Evolutionary conservation across 2,329 filamentous ascomycete genomes (phyloP).

Genomic region (Curvularia verruculosa): DNA sequence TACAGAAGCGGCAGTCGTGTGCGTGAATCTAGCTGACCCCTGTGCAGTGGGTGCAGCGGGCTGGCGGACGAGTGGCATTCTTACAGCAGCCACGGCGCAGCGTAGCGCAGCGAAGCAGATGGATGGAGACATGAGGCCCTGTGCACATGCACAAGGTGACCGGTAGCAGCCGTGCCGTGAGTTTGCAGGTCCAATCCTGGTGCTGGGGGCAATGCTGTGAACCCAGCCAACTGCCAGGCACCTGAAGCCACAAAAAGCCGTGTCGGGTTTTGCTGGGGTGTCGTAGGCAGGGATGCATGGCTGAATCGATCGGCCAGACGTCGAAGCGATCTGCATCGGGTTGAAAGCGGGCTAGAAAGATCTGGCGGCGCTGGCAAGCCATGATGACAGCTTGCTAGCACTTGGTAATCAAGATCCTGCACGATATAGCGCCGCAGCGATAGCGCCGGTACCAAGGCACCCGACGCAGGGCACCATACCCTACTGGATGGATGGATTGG

Average conservation of each 20-base stretch:
- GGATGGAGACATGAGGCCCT: slow-evolving; percentile 30
- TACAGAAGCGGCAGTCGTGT: slow-evolving; percentile 37
- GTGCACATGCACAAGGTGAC: slow-evolving; percentile 29
- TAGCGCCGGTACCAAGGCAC: slow-evolving; percentile 36
- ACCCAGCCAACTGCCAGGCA: slow-evolving; percentile 28
- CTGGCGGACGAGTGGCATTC: slow-evolving; percentile 31
- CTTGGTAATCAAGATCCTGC: slow-evolving; percentile 38
- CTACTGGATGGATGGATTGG: neutral
- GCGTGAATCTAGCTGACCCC: slow-evolving; percentile 37
- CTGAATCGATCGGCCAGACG: slow-evolving; percentile 34
- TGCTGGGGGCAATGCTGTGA: slow-evolving; percentile 29
- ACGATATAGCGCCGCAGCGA: slow-evolving; percentile 34
- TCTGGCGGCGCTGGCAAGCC: slow-evolving; percentile 34
- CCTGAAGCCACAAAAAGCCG: slow-evolving; percentile 26
- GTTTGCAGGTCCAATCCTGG: slow-evolving; percentile 30
- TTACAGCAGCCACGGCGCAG: slow-evolving; percentile 19
- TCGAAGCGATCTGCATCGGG: slow-evolving; percentile 36
- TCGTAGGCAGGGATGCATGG: slow-evolving; percentile 28
- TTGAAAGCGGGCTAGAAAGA: slow-evolving; percentile 33
- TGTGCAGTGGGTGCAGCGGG: slow-evolving; percentile 28
- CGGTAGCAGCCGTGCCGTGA: slow-evolving; percentile 35
- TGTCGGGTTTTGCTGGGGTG: slow-evolving; percentile 23
- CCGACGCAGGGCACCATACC: slow-evolving; percentile 35
- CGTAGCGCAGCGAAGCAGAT: slow-evolving; percentile 15
- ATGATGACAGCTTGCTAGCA: slow-evolving; percentile 36